Evolutionary conservation across 345 rosid genomes (phyloP).

Genomic region (Boechera retrofracta): DNA sequence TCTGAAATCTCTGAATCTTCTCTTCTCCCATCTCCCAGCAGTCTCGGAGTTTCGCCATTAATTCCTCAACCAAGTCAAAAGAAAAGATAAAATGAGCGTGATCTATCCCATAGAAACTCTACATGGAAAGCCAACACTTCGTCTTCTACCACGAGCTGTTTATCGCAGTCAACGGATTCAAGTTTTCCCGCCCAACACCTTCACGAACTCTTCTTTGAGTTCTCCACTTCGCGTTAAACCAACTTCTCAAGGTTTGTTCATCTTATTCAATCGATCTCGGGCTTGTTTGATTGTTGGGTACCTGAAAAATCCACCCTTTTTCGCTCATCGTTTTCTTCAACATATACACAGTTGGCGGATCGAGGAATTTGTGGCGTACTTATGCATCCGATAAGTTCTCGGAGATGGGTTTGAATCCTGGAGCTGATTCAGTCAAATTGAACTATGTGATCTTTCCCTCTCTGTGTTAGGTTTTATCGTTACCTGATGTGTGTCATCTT

Average conservation of each 20-base stretch:
- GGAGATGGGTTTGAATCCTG: constrained; percentile 44
- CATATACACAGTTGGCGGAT: background rate
- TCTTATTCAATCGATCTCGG: background rate
- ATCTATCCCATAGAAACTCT: constrained; percentile 28
- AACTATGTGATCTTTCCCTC: background rate
- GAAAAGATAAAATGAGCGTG: constrained; percentile 4
- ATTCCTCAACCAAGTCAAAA: too few species aligned
- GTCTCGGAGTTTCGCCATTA: background rate
- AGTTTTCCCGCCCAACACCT: constrained; percentile 37
- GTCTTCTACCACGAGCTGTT: constrained; percentile 9
- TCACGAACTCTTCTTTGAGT: constrained; percentile 23
- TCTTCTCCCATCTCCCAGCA: background rate
- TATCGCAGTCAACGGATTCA: constrained; percentile 22
- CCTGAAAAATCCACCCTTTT: background rate
- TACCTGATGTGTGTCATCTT: background rate
- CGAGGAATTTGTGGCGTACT: background rate
- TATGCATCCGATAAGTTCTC: constrained; percentile 49
- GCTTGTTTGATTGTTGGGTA: background rate
- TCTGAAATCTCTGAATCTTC: too few species aligned
- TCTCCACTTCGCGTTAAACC: constrained; percentile 37
- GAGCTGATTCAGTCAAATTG: constrained; percentile 52
- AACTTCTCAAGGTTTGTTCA: constrained; percentile 48
- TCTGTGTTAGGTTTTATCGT: background rate
- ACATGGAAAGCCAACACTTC: constrained; percentile 27
- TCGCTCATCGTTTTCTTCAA: background rate